Conservation (phyloP, 345 rosid genomes). For the Eucalyptus decipiens region DNA sequence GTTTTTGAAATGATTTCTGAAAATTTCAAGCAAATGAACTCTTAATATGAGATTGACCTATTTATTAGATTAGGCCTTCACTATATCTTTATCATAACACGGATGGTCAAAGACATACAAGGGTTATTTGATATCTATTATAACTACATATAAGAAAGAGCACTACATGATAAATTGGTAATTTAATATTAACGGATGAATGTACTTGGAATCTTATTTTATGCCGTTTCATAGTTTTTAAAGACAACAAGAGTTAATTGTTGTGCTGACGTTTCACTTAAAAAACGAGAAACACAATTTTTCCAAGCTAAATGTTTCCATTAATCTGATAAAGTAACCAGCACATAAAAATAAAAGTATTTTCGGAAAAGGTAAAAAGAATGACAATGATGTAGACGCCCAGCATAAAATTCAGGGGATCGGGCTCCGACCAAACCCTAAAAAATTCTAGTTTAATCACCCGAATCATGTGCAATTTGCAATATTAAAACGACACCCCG, state of each 20-base stretch:
- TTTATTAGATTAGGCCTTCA: neutral
- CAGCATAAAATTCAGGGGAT: neutral
- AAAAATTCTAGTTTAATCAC: neutral
- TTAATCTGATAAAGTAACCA: neutral
- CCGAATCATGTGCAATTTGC: neutral
- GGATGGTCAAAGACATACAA: neutral
- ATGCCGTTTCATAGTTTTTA: neutral
- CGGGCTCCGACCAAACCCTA: neutral
- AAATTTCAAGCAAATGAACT: neutral
- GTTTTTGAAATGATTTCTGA: accelerated
- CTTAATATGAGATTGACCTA: neutral
- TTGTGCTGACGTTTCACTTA: neutral
- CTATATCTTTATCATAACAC: no score
- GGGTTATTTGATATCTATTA: neutral
- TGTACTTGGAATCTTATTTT: neutral
- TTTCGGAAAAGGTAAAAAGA: neutral
- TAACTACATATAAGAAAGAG: neutral
- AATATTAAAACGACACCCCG: neutral
- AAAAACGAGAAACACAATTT: neutral
- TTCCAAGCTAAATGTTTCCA: neutral
- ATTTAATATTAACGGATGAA: neutral
- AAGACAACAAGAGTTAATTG: neutral
- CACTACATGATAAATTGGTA: neutral
- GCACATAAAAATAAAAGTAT: neutral
- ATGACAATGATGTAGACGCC: neutral